phyloP scores from a whole-genome alignment of 192 early-diverging fungal genomes.

The Entomortierella lignicola region DNA sequence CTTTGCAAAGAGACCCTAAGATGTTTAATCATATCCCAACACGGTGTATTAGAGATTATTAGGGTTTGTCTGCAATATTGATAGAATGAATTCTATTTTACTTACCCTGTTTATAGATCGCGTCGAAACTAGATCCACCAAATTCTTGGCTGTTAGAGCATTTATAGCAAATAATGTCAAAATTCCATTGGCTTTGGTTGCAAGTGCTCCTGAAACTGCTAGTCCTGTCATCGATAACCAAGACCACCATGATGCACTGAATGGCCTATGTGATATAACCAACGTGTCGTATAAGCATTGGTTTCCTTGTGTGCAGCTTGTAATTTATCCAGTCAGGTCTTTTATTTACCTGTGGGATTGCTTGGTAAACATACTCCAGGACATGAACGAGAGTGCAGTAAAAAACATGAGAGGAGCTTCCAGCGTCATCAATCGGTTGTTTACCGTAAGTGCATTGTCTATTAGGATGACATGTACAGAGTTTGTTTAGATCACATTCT shows the following conservation, averaged over 20 bases:
- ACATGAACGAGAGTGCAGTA: conserved; percentile 74
- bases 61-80: too few relatives aligned
- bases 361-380: conserved; percentile 88
- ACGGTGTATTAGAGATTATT: too few relatives aligned
- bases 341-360: conserved; percentile 46
- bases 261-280: conserved; percentile 71
- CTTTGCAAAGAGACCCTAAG: conserved; percentile 29
- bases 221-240: conserved; percentile 85
- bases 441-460: conserved; percentile 90
- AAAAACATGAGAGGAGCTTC: conserved; percentile 93
- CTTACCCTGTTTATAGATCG: not conserved
- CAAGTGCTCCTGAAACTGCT: conserved; percentile 69
- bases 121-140: conserved; percentile 69
- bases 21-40: too few relatives aligned
- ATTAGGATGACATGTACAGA: not conserved
- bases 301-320: too few relatives aligned
- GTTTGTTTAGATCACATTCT: not conserved
- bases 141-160: conserved; percentile 73
- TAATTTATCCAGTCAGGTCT: not conserved
- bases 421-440: conserved; percentile 90
- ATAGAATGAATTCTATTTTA: too few relatives aligned
- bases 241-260: conserved; percentile 83
- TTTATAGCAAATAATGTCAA: conserved; percentile 82
- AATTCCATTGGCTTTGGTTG: conserved; percentile 91
- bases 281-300: too few relatives aligned